Base-by-base conservation (phyloP, 495 filamentous ascomycete genomes). In the Penicillium longicatenatum region DNA sequence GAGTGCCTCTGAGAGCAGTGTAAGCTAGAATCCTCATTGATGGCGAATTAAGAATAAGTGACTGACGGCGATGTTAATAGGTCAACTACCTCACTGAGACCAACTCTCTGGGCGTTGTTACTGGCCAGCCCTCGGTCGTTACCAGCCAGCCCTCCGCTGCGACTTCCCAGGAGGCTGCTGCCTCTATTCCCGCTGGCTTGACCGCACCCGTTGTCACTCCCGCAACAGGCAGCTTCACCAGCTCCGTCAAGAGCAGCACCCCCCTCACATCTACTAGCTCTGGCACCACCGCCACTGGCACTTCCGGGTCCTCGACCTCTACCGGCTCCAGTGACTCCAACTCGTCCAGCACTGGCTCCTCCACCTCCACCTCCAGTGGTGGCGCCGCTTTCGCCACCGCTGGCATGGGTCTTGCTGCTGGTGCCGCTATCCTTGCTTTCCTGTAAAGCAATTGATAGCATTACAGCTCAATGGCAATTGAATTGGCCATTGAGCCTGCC, bases 71-170 rank as follows among this genome's bases (percentile, higher is more conserved):
- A 44, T 31, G 39, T 42, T 31, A 46, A 54, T 19, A 44, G 46
- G 22, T 14, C 46, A 79, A 80, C 75, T 80, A 68, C 62, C 69
- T 80, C 39, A 75, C 72, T 31, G 42, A 78, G 72, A 84, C 82
- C 60, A 79, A 85, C 75, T 81, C 82, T 46, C 67, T 73, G 26
- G 80, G 82, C 60, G 81, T 84, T 24, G 75, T 84, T 33, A 86
- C 84, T 46, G 81, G 82, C 66, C 74, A 78, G 54, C 74, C 78
- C 41, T 51, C 51, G 3, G 57, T 42, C 16, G 65, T 72, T 17
- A 77, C 74, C 52, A 51, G 57, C 48, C 17, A 81, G 59, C 75
- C 80, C 17, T 37, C 65, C 7, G 78, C 66, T 16, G 75, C 71
- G 42, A 82, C 80, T 20, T 71, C 68, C 19, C 76, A 78, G 63